Evolutionary conservation across 331 rosid species (phyloP).

Genomic region (Malus hybrid): DNA sequence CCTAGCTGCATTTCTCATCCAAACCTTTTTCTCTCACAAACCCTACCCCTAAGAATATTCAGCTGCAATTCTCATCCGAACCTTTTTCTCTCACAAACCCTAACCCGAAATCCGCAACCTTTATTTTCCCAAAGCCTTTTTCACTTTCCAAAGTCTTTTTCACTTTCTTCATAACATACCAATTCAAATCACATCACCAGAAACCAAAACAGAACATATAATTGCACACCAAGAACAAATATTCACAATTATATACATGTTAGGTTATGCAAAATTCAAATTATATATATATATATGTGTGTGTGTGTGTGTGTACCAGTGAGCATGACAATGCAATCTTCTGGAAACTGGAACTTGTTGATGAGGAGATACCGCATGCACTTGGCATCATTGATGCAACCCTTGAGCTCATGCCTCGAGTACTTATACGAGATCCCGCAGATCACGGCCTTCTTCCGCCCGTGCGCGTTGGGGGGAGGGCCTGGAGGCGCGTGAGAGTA

Average conservation of each 20-base stretch:
- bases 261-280: background rate
- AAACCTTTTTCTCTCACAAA: background rate
- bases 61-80: background rate
- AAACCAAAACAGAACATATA: background rate
- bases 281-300: background rate
- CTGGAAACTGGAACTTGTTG: conserved; percentile 72
- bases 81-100: background rate
- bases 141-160: background rate
- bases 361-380: conserved; percentile 76
- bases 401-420: conserved; percentile 88
- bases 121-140: background rate
- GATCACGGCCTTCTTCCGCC: conserved; percentile 90
- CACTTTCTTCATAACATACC: background rate
- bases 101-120: background rate
- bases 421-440: conserved; percentile 68
- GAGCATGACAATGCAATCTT: conserved; percentile 81
- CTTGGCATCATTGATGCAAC: conserved; percentile 89
- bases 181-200: background rate
- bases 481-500: conserved; percentile 63
- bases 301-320: conserved; percentile 39
- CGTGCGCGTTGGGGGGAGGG: conserved; percentile 55
- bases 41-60: background rate
- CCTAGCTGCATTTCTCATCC: background rate
- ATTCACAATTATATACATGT: background rate
- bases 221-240: background rate